Evolutionary conservation across 345 rosid genomes (phyloP).

Genomic region (Hevea brasiliensis): DNA sequence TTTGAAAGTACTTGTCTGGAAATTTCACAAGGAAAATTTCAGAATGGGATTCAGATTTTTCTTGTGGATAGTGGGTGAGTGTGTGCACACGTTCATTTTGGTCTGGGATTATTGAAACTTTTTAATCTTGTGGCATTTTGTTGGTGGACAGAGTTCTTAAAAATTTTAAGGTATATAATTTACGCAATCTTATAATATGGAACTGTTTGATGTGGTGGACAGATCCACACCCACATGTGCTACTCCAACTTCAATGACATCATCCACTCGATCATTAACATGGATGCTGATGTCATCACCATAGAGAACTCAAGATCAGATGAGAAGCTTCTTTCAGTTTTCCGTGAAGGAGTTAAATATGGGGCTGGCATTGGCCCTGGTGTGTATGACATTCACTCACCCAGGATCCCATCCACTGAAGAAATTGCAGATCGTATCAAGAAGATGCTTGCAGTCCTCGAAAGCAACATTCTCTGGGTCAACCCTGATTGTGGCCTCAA

Average conservation of each 20-base stretch:
- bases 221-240: conserved; percentile 99
- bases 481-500: conserved; percentile 98
- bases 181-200: background rate
- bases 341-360: conserved; percentile 96
- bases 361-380: conserved; percentile 99
- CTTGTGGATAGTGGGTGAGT: too few species aligned
- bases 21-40: too few species aligned
- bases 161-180: background rate
- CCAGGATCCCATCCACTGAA: conserved; percentile 85
- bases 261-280: conserved; percentile 90
- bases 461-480: conserved; percentile 85
- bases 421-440: conserved; percentile 86
- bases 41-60: background rate
- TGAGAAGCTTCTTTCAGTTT: conserved; percentile 92
- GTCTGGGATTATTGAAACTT: too few species aligned
- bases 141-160: background rate
- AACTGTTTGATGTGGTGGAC: background rate
- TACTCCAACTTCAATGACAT: conserved; percentile 98
- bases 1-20: background rate
- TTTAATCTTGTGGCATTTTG: background rate
- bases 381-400: conserved; percentile 95
- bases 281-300: conserved; percentile 98
- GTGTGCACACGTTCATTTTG: too few species aligned
- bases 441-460: conserved; percentile 94
- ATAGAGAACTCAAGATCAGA: conserved; percentile 98